Evolutionary conservation across 73 alveolate genomes (phyloP).

Genomic region (Blepharisma japonicum): DNA sequence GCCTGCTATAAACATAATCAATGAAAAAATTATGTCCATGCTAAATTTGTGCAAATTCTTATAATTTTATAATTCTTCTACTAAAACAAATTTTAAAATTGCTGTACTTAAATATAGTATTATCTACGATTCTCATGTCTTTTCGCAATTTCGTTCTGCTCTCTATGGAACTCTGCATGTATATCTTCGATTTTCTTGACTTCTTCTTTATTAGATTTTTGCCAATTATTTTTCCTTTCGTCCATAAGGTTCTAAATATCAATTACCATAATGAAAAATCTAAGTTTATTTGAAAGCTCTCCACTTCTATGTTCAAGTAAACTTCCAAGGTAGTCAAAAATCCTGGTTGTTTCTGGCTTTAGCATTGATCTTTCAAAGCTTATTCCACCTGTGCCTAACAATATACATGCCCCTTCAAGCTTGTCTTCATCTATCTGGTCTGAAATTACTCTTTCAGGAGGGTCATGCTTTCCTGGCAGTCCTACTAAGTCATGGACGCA

Average conservation of each 20-base stretch:
- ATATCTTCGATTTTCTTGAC: constrained; percentile 16
- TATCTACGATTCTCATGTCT: background rate
- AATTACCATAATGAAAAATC: background rate
- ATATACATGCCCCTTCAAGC: constrained; percentile 22
- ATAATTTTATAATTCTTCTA: no score
- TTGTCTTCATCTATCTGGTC: constrained; percentile 15
- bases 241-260: constrained; percentile 7
- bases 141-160: background rate
- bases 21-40: no score
- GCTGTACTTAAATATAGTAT: no score
- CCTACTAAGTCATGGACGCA: background rate
- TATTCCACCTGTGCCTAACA: background rate
- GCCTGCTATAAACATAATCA: no score
- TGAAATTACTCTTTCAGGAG: no score
- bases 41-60: no score
- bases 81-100: no score
- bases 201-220: background rate
- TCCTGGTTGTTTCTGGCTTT: background rate
- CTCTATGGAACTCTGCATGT: background rate
- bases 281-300: background rate
- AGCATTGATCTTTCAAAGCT: background rate
- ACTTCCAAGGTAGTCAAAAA: background rate
- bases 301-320: no score
- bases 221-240: constrained; percentile 13
- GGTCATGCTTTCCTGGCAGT: background rate